These are phyloP conservation scores for Beta corolliflora DNA, from an alignment of 179 eudicot species.

Conservation along the genomic window DNA sequence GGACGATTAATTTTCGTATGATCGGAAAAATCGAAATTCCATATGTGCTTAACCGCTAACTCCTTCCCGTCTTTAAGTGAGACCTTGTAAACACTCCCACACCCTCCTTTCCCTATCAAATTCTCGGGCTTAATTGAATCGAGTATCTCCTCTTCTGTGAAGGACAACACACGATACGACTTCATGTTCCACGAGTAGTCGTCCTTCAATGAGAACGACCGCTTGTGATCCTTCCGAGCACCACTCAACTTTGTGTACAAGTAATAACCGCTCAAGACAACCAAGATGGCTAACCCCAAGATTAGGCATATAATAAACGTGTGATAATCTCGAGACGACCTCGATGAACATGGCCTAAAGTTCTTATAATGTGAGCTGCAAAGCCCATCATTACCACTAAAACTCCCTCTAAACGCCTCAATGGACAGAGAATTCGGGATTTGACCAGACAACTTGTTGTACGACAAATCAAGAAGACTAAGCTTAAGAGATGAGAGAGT, in stretches of 20 bases:
- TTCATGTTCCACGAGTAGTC: conserved; percentile 82
- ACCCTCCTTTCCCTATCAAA: conserved; percentile 91
- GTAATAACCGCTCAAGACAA: conserved; percentile 38
- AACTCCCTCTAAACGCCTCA: conserved; percentile 63
- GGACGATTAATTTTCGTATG: conserved; percentile 35
- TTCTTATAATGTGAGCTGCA: conserved; percentile 57
- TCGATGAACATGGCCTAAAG: conserved; percentile 50
- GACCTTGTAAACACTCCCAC: conserved; percentile 80
- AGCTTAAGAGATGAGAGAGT: conserved; percentile 58
- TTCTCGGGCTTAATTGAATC: conserved; percentile 75
- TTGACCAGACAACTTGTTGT: conserved; percentile 61
- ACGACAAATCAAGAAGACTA: conserved; percentile 72
- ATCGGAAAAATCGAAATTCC: conserved; percentile 43
- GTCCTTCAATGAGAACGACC: conserved; percentile 49
- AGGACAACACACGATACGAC: conserved; percentile 72
- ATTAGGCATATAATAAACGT: conserved; percentile 46
- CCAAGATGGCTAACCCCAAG: conserved; percentile 35
- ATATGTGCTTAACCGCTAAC: conserved; percentile 85
- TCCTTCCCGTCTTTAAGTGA: conserved; percentile 56
- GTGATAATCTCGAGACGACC: conserved; percentile 37
- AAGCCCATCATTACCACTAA: conserved; percentile 66
- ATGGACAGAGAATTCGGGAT: conserved; percentile 57
- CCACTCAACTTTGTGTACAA: conserved; percentile 39
- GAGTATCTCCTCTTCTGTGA: conserved; percentile 79
- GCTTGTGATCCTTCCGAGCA: conserved; percentile 29